Base-by-base conservation (phyloP, 2,329 filamentous ascomycete genomes). In the Ceratocystis papillata region DNA sequence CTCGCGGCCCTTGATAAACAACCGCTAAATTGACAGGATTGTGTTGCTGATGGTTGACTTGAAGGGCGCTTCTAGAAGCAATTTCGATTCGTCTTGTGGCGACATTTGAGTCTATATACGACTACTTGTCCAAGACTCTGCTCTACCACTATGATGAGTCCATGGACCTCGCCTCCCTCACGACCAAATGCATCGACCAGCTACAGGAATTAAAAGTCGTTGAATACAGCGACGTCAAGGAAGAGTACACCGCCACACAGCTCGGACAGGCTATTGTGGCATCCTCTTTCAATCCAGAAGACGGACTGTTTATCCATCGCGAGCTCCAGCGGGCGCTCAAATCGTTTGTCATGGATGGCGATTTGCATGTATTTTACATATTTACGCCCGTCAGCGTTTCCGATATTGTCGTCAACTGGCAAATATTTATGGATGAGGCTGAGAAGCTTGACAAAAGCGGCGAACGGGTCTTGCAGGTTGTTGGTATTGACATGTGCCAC, bases 331-430 rank as follows among this genome's bases (percentile, higher is more conserved):
- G 81, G 69, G 86, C 88, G 0, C 78, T 91, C 2, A 78, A 81
- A 68, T 86, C 86, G 1, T 91, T 92, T 71, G 88, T 90, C 12
- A 86, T 92, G 82, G 87, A 91, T 71, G 86, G 87, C 3, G 88
- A 92, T 69, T 86, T 92, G 84, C 88, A 91, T 71, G 81, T 89
- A 12, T 80, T 90, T 60, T 92, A 91, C 72, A 85, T 84, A 46
- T 90, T 91, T 69, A 90, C 88, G 0, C 88, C 88, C 0, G 80
- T 91, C 1, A 84, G 89, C 61, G 78, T 82, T 61, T 46, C 64
- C 2, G 59, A 65, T 45, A 75, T 79, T 2, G 76, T 78, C 7
- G 80, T 91, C 66, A 87, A 90, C 70, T 91, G 88, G 88, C 81
- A 82, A 64, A 81, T 85, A 0, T 90, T 89, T 70, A 83, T 86